Evolutionary conservation across 306 rosid genomes (phyloP), one percentile per base, ranked within the genome.

Genomic region (Rosa rugosa): DNA sequence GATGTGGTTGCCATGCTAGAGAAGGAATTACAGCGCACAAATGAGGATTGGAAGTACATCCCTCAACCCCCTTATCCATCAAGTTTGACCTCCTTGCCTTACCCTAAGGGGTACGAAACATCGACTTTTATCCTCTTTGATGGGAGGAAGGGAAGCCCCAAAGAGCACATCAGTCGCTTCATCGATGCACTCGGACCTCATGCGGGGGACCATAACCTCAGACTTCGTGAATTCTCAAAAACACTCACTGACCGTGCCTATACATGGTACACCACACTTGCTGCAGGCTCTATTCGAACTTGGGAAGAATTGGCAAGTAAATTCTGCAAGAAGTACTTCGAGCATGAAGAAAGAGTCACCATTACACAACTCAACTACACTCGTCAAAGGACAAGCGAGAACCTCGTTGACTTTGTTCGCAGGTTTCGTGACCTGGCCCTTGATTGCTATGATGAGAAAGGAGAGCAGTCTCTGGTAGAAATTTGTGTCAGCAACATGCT

Each of bases 51-150:
- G 31, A 67, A 67, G 13, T 67, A 67, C 5, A 11, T 40, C 1
- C 31, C 49, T 7, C 8, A 67, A 41, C 8, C 25, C 0, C 7
- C 16, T 0, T 67, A 67, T 4, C 71, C 16, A 38, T 6, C 71
- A 0, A 67, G 8, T 0, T 0, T 67, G 0, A 16, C 9, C 0
- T 0, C 11, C 0, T 0, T 16, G 0, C 49, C 27, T 2, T 38
- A 67, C 5, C 49, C 16, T 1, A 40, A 67, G 2, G 27, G 27
- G 0, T 67, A 67, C 2, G 49, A 67, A 13, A 18, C 71, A 7
- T 17, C 3, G 0, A 18, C 0, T 2, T 41, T 67, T 4, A 3
- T 18, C 2, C 4, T 67, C 8, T 40, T 67, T 5, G 31, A 40
- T 2, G 17, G 67, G 5, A 60, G 67, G 17, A 60, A 60, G 0